phyloP scores from a whole-genome alignment of 345 rosid species.

The Eucalyptus pauciflora region DNA sequence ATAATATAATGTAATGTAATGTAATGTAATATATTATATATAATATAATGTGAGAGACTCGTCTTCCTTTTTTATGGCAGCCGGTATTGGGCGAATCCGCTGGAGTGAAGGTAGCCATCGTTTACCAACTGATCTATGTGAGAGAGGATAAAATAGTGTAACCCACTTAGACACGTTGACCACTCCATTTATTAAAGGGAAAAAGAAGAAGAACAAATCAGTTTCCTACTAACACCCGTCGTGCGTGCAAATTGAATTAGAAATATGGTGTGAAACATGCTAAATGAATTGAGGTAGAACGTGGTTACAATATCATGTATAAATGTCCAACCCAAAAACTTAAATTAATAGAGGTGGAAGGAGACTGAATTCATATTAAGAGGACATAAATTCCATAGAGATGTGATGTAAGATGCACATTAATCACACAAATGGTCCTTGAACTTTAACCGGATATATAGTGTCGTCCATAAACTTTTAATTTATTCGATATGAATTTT shows the following conservation, averaged over 20 bases:
- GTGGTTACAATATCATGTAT: not conserved
- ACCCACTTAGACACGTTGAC: too few relatives aligned
- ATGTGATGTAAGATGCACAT: not conserved
- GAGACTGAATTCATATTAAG: not conserved
- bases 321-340: not conserved
- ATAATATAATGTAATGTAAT: too few relatives aligned
- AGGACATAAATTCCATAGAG: not conserved
- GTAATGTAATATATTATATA: too few relatives aligned
- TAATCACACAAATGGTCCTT: fast-evolving
- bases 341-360: not conserved
- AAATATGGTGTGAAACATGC: not conserved
- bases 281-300: not conserved
- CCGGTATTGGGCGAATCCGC: too few relatives aligned
- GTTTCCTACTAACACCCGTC: not conserved
- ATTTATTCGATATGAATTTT: not conserved
- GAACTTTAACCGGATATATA: fast-evolving
- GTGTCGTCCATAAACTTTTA: fast-evolving
- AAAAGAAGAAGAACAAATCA: too few relatives aligned
- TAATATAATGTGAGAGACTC: too few relatives aligned
- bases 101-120: too few relatives aligned
- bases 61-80: too few relatives aligned
- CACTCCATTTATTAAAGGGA: too few relatives aligned
- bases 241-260: too few relatives aligned
- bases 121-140: too few relatives aligned
- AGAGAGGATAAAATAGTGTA: too few relatives aligned